phyloP scores from a whole-genome alignment of 2,329 filamentous ascomycete genomes.

The Thielaviopsis ethacetica region DNA sequence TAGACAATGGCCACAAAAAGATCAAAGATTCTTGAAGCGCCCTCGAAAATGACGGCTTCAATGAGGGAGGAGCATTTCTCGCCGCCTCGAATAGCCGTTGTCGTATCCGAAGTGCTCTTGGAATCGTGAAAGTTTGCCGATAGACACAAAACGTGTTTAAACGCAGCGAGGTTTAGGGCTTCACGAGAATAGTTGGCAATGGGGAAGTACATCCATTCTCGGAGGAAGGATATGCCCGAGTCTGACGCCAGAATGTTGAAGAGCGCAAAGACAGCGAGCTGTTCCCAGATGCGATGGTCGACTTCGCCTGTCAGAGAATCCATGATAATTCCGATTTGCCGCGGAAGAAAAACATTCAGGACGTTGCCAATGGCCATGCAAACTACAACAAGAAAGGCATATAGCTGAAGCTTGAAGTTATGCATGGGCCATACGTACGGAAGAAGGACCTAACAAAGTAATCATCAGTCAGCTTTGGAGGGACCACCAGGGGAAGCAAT shows the following conservation, averaged over 20 bases:
- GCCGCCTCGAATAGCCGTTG: constrained; percentile 39
- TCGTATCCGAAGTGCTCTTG: constrained; percentile 41
- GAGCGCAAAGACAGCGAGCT: constrained; percentile 33
- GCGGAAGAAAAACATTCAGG: constrained; percentile 62
- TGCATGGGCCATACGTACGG: constrained; percentile 65
- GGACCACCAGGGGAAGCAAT: not conserved
- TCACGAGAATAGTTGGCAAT: constrained; percentile 41
- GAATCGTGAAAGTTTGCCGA: constrained; percentile 46
- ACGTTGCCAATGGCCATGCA: constrained; percentile 56
- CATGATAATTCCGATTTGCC: constrained; percentile 65
- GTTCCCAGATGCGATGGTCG: constrained; percentile 32
- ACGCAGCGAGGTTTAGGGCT: constrained; percentile 36
- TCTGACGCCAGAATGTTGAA: constrained; percentile 37
- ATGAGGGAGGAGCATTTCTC: constrained; percentile 37
- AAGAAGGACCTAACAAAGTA: constrained; percentile 44
- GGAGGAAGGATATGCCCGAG: constrained; percentile 35
- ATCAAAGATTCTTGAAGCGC: constrained; percentile 44
- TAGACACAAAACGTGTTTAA: constrained; percentile 42
- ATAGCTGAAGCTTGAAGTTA: constrained; percentile 48
- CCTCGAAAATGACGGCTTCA: constrained; percentile 40
- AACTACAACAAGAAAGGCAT: constrained; percentile 47
- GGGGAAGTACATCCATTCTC: constrained; percentile 40
- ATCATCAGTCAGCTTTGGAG: not conserved
- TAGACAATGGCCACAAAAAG: constrained; percentile 42
- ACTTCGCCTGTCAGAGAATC: constrained; percentile 43